Conservation (phyloP, 2,329 filamentous ascomycete genomes). For the Geosmithia putterillii region DNA sequence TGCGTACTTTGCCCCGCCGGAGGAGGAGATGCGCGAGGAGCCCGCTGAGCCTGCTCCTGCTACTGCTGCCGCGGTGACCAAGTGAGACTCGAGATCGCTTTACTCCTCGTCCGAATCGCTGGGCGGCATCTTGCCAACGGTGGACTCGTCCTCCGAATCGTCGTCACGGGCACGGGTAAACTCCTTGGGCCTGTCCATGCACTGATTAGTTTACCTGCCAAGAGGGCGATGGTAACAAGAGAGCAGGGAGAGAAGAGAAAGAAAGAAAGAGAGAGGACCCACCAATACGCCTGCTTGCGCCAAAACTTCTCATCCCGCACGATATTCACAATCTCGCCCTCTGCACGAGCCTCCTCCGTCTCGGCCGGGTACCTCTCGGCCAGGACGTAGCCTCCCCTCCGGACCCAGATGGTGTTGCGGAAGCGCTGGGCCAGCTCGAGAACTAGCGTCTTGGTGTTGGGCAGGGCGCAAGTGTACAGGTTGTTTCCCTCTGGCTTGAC, state of each 20-base stretch:
- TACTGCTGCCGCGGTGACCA: not conserved
- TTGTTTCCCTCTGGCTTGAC: slow-evolving; percentile 80
- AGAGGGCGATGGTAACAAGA: not conserved
- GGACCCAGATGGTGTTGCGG: slow-evolving; percentile 88
- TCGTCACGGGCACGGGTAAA: slow-evolving; percentile 57
- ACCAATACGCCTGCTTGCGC: slow-evolving; percentile 87
- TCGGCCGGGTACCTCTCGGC: slow-evolving; percentile 55
- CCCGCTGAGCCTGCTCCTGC: not conserved
- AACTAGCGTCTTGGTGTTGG: slow-evolving; percentile 52
- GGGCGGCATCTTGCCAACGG: slow-evolving; percentile 74
- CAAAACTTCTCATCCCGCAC: slow-evolving; percentile 85
- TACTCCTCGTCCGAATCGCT: slow-evolving; percentile 64
- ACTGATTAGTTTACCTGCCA: not conserved
- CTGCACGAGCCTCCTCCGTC: slow-evolving; percentile 63
- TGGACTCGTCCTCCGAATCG: slow-evolving; percentile 65
- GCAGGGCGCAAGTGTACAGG: slow-evolving; percentile 67
- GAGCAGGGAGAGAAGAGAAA: not conserved
- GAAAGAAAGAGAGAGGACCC: slow-evolving; percentile 7
- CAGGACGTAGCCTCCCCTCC: slow-evolving; percentile 75
- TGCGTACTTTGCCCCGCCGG: slow-evolving; percentile 44
- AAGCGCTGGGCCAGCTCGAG: slow-evolving; percentile 78
- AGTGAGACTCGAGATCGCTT: slow-evolving; percentile 4
- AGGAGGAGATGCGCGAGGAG: slow-evolving; percentile 17
- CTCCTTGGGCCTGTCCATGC: slow-evolving; percentile 65
- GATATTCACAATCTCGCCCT: slow-evolving; percentile 85